These are phyloP conservation scores for Lactarius psammicola DNA, from an alignment of 768 basidiomycete genomes.

Conservation along the genomic window DNA sequence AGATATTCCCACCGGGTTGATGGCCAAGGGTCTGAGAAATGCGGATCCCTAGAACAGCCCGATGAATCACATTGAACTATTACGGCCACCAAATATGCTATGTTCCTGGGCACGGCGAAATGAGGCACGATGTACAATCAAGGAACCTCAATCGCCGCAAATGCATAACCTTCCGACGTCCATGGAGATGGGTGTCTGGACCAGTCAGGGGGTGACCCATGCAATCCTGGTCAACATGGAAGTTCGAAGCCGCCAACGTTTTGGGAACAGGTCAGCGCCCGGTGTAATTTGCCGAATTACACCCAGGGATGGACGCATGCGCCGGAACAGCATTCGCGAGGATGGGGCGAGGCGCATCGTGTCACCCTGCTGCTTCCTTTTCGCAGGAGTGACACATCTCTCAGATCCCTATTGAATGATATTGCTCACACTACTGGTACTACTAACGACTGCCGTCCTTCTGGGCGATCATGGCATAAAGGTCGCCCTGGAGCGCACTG, in stretches of 20 bases:
- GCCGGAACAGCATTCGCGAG: neutral
- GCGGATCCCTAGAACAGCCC: constrained; percentile 6
- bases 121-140: neutral
- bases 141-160: constrained; percentile 21
- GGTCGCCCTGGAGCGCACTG: neutral
- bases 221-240: constrained; percentile 8
- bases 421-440: neutral
- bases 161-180: constrained; percentile 23
- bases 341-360: neutral
- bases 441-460: neutral
- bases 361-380: constrained; percentile 2
- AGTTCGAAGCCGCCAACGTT: constrained; percentile 5
- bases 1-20: constrained; percentile 4
- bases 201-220: neutral
- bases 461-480: neutral
- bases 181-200: constrained; percentile 20
- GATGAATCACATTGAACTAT: constrained; percentile 9
- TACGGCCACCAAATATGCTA: constrained; percentile 11
- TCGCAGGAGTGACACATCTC: neutral
- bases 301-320: neutral
- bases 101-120: constrained; percentile 20
- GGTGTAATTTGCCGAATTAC: constrained; percentile 6
- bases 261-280: constrained; percentile 4
- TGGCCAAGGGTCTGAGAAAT: constrained; percentile 4
- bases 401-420: neutral